These are phyloP conservation scores for Cryphonectria parasitica DNA, from an alignment of 2,329 filamentous ascomycete species.

Conservation along the genomic window DNA sequence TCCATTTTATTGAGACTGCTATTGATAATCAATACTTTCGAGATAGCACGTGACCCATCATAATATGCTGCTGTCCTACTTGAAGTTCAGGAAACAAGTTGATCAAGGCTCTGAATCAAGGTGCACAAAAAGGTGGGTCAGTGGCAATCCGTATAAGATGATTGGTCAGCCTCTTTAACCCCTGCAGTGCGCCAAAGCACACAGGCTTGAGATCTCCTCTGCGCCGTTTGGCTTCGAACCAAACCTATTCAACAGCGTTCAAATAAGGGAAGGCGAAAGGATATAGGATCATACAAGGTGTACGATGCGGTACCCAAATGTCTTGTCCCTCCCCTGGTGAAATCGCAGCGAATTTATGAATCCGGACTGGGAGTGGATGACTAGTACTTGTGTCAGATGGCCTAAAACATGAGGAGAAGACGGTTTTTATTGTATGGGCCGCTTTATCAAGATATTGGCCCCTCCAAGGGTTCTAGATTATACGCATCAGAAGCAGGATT, in stretches of 20 bases:
- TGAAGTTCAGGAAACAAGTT: not conserved
- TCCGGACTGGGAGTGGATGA: not conserved
- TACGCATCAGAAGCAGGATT: no score
- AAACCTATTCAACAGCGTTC: not conserved
- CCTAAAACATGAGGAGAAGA: not conserved
- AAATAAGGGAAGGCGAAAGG: not conserved
- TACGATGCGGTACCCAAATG: not conserved
- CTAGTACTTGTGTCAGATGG: not conserved
- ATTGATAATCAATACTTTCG: not conserved
- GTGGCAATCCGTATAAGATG: constrained; percentile 11
- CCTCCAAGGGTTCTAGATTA: not conserved
- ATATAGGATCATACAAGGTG: no score
- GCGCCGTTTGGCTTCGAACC: no score
- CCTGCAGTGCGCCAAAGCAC: not conserved
- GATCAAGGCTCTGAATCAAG: not conserved
- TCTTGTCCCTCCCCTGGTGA: not conserved
- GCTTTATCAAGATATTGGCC: not conserved
- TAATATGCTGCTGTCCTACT: no score
- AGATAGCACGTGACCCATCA: not conserved
- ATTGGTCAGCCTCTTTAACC: constrained; percentile 13
- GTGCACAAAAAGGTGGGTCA: not conserved
- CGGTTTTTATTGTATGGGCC: not conserved
- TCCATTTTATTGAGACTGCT: not conserved
- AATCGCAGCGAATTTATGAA: not conserved
- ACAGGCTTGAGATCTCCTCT: not conserved